phyloP scores from a whole-genome alignment of 768 basidiomycete species.

The Psilocybe azurescens region DNA sequence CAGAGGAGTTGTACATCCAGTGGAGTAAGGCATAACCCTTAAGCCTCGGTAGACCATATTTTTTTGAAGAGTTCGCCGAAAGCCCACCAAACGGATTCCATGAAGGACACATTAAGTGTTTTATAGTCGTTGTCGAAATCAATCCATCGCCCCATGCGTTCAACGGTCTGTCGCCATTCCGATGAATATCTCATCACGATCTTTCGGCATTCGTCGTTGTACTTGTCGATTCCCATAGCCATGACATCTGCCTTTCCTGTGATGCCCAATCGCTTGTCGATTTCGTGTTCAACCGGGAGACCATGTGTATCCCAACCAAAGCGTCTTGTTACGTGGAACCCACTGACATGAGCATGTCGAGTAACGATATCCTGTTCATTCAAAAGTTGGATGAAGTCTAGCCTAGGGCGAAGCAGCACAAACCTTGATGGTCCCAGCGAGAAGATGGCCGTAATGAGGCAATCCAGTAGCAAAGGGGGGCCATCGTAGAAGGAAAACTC shows the following conservation, averaged over 20 bases:
- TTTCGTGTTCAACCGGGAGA: constrained; percentile 98
- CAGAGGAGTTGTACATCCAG: constrained; percentile 92
- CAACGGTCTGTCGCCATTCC: constrained; percentile 95
- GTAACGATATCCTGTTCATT: constrained; percentile 91
- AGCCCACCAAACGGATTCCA: constrained; percentile 99
- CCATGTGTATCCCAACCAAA: constrained; percentile 99
- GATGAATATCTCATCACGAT: constrained; percentile 97
- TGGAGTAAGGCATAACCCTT: constrained; percentile 98
- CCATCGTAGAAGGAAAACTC: constrained; percentile 97
- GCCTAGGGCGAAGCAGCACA: constrained; percentile 20
- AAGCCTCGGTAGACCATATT: constrained; percentile 91
- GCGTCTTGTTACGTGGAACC: constrained; percentile 89
- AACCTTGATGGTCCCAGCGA: constrained; percentile 94
- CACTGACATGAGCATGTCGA: constrained; percentile 91
- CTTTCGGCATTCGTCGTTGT: constrained; percentile 94
- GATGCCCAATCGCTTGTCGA: constrained; percentile 95
- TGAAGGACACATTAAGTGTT: constrained; percentile 90
- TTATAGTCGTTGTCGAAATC: constrained; percentile 99
- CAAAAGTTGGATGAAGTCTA: background rate
- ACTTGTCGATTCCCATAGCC: constrained; percentile 94
- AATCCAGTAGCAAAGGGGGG: constrained; percentile 97
- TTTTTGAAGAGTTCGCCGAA: constrained; percentile 92
- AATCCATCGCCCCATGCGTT: constrained; percentile 99
- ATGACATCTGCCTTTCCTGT: constrained; percentile 93
- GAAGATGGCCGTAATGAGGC: constrained; percentile 94